Evolutionary conservation across 2,329 filamentous ascomycete genomes (phyloP).

Genomic region (Nectriaceae sp.): DNA sequence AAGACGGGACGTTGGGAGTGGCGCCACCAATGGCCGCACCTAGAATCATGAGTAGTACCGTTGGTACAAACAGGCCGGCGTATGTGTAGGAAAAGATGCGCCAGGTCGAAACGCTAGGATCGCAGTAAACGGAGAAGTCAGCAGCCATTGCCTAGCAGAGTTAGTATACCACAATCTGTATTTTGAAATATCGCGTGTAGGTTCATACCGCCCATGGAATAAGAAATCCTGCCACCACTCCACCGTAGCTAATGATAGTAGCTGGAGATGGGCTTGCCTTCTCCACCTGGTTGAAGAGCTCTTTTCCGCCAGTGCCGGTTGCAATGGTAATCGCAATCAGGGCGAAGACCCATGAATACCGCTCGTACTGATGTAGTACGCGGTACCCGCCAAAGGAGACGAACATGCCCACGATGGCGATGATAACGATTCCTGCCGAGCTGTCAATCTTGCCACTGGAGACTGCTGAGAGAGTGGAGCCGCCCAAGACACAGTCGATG

Average conservation of each 20-base stretch:
- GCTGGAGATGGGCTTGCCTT: background rate
- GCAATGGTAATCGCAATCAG: constrained; percentile 41
- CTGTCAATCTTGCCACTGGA: background rate
- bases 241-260: background rate
- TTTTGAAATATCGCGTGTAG: no score
- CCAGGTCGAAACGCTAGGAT: background rate
- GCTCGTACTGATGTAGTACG: background rate
- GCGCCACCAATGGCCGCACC: constrained; percentile 37
- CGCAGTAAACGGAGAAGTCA: background rate
- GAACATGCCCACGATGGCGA: background rate
- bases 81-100: background rate
- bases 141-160: background rate
- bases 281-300: background rate
- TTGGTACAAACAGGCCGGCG: constrained; percentile 2
- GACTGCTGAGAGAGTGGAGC: background rate
- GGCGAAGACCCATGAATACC: constrained; percentile 40
- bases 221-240: background rate
- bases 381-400: background rate
- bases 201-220: no score
- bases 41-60: constrained; percentile 33
- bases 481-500: background rate
- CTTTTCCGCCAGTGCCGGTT: constrained; percentile 38
- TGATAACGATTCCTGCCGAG: background rate
- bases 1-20: constrained; percentile 17
- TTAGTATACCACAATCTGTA: no score